Evolutionary conservation across 2,329 filamentous ascomycete species (phyloP), one percentile per base, ranked within the genome.

Genomic region (Fusarium sp.): DNA sequence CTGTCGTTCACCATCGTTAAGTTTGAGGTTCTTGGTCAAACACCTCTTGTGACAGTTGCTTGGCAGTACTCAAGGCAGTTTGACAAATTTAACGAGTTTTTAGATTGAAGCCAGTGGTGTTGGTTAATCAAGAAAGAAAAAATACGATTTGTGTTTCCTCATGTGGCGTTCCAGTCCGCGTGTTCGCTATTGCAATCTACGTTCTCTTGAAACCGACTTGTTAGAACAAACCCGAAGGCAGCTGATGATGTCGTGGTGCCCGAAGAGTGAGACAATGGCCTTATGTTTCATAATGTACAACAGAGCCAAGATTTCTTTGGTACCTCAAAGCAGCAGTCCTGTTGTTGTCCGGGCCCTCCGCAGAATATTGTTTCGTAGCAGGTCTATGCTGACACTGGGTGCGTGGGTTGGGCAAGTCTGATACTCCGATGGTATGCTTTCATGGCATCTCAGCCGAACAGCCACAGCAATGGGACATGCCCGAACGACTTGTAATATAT

Each of bases 61-160:
- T 57, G 30, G 14, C 33, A 33, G n/a, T 35, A 33, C 47, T 28
- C 28, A 35, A 31, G 33, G 44, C 30, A 30, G n/a, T n/a, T 35
- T 53, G 28, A 10, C 44, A 42, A 31, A 48, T 55, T 16, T 38
- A 28, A 51, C 12, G 11, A 38, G 36, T 53, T 44, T 44, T 47
- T 48, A 61, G 68, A 50, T 56, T 47, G 38, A 50, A 54, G 58
- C 33, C 33, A 51, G 51, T 47, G 39, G 53, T 41, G 42, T 61
- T 20, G 48, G 48, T 60, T 39, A 50, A 61, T 35, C 28, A 59
- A 61, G 45, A 65, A 70, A 50, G 35, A 55, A 35, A 70, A 42
- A 30, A 69, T 33, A 22, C n/a, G 38, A 35, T 35, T 53, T 45
- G 22, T 36, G 65, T 28, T 51, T 42, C 61, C 50, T 48, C 45